phyloP scores from a whole-genome alignment of 2,329 filamentous ascomycete genomes.

The Daldinia sp. region DNA sequence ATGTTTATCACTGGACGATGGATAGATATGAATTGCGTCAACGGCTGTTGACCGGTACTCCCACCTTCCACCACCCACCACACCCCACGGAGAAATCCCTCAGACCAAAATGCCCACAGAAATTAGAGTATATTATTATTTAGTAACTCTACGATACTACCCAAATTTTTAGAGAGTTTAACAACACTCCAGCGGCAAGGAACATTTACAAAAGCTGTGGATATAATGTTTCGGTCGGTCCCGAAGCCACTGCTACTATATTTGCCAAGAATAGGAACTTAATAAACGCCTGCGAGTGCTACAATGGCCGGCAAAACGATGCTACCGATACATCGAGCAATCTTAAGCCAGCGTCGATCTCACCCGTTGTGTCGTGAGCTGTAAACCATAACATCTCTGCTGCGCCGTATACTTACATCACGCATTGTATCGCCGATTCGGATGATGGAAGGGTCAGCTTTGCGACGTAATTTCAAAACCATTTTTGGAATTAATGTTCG shows the following conservation, averaged over 20 bases:
- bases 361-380: constrained; percentile 32
- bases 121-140: constrained; percentile 26
- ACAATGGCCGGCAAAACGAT: constrained; percentile 20
- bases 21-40: constrained; percentile 14
- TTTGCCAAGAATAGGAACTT: constrained; percentile 20
- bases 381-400: constrained; percentile 25
- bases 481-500: constrained; percentile 33
- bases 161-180: constrained; percentile 18
- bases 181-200: constrained; percentile 18
- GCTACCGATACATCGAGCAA: constrained; percentile 35
- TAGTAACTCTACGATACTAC: background rate
- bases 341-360: constrained; percentile 38
- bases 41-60: constrained; percentile 17
- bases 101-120: background rate
- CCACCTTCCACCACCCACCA: constrained; percentile 7
- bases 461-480: constrained; percentile 19
- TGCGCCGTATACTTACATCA: constrained; percentile 30
- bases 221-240: constrained; percentile 33
- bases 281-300: constrained; percentile 4
- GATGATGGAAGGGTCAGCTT: constrained; percentile 11
- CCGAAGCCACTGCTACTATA: constrained; percentile 20
- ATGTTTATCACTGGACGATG: constrained; percentile 8
- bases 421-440: constrained; percentile 24
- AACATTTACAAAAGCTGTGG: constrained; percentile 22
- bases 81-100: constrained; percentile 11